These are phyloP conservation scores for Cladosporium sp. DNA, from an alignment of 2,329 filamentous ascomycete genomes.

Conservation along the genomic window DNA sequence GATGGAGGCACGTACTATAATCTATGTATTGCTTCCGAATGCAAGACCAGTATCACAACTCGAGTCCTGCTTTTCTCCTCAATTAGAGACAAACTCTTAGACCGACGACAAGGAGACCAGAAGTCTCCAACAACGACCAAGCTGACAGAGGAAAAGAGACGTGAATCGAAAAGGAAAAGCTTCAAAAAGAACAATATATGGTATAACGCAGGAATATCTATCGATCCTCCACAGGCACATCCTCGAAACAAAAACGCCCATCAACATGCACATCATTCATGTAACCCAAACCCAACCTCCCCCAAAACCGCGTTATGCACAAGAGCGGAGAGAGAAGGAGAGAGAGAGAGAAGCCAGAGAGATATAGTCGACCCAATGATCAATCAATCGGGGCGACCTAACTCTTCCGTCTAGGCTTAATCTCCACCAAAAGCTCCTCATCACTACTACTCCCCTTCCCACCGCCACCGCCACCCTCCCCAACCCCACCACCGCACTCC, in stretches of 20 bases:
- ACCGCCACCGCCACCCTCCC: conserved; percentile 13
- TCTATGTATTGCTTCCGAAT: no score
- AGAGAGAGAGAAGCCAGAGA: no score
- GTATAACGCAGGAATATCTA: not conserved
- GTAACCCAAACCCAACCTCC: not conserved
- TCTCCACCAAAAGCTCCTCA: conserved; percentile 29
- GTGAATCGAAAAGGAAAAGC: no score
- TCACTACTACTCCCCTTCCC: conserved; percentile 22
- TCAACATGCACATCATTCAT: not conserved
- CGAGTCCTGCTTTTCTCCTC: no score
- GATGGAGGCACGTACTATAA: no score
- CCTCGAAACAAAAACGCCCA: not conserved
- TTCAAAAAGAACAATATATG: not conserved
- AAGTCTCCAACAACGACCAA: no score
- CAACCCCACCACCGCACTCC: conserved; percentile 17
- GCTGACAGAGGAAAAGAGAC: no score
- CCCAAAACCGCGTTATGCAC: not conserved
- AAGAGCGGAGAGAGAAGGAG: not conserved
- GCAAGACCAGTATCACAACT: no score
- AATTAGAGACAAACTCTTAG: no score
- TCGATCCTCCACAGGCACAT: not conserved
- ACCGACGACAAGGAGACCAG: no score
- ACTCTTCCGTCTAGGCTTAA: conserved; percentile 29
- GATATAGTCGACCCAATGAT: not conserved
- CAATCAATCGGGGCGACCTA: no score